Percentiles rank a stretch among this genome's conserved stretches.
phyloP scores from a whole-genome alignment of 2,329 filamentous ascomycete genomes.

The Kalmusia sp. region DNA sequence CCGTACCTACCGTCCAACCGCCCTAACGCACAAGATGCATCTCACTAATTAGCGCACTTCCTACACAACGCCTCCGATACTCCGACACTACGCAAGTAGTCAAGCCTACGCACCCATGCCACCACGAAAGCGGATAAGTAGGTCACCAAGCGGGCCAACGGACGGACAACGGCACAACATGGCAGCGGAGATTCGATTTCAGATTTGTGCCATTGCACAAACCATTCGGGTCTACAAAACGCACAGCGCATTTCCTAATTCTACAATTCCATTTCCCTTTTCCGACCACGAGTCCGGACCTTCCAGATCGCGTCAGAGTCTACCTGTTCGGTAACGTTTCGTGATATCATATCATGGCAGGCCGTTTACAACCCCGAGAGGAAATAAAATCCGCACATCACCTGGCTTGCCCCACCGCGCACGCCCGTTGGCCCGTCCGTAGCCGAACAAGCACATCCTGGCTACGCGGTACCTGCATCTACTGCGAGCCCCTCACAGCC shows the following conservation, averaged over 20 bases:
- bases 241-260: constrained; percentile 1
- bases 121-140: too few relatives aligned
- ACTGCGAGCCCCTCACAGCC: constrained; percentile 69
- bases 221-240: neutral
- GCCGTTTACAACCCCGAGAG: neutral
- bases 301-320: neutral
- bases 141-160: neutral
- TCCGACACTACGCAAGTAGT: neutral
- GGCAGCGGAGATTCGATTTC: constrained; percentile 3
- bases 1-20: neutral
- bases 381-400: neutral
- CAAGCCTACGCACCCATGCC: neutral
- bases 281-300: neutral
- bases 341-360: neutral
- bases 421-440: constrained; percentile 1
- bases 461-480: constrained; percentile 14
- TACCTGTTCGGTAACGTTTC: neutral
- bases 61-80: too few relatives aligned
- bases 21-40: neutral
- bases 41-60: neutral
- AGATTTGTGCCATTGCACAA: too few relatives aligned
- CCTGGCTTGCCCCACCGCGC: neutral
- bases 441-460: neutral
- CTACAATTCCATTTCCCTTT: neutral
- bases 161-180: neutral